Percentiles rank a stretch among this genome's conserved stretches.
Evolutionary conservation across 2,329 filamentous ascomycete genomes (phyloP).

Genomic region (Cladosporium sp.): DNA sequence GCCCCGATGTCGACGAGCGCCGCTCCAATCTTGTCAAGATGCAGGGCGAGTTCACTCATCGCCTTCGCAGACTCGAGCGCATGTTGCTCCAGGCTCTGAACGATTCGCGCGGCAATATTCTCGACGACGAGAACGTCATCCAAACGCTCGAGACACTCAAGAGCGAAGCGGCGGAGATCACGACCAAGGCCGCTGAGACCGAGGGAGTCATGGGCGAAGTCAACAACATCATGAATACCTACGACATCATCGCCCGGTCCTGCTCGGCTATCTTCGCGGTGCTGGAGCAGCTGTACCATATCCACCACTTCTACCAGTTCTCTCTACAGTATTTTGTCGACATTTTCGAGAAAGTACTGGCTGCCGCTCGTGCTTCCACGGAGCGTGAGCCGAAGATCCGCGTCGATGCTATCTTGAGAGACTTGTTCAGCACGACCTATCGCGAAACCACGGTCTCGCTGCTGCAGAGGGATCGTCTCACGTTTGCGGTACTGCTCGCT

Average conservation of each 20-base stretch:
- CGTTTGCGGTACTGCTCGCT: constrained; percentile 88
- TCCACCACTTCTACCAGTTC: constrained; percentile 99
- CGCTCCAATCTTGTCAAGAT: constrained; percentile 97
- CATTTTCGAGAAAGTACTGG: constrained; percentile 91
- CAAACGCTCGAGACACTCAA: constrained; percentile 97
- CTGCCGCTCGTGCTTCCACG: constrained; percentile 74
- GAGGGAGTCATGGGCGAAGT: constrained; percentile 98
- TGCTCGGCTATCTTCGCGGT: constrained; percentile 98
- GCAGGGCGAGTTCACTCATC: constrained; percentile 98
- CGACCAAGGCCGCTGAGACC: constrained; percentile 91
- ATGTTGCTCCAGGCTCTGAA: constrained; percentile 91
- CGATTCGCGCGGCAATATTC: constrained; percentile 93
- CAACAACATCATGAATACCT: constrained; percentile 90
- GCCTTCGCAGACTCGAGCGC: constrained; percentile 92
- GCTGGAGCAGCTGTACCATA: constrained; percentile 92
- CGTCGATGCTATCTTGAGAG: constrained; percentile 83
- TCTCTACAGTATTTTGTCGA: constrained; percentile 97
- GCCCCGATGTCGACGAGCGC: constrained; percentile 94
- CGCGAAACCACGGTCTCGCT: constrained; percentile 90
- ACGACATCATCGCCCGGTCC: constrained; percentile 86
- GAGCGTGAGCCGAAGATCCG: constrained; percentile 54
- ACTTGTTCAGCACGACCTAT: constrained; percentile 88
- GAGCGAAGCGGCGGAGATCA: constrained; percentile 95
- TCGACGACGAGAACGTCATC: constrained; percentile 97
- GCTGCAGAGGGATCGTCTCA: constrained; percentile 90